Conservation (phyloP, 495 filamentous ascomycete genomes). For the Neurospora sp. region DNA sequence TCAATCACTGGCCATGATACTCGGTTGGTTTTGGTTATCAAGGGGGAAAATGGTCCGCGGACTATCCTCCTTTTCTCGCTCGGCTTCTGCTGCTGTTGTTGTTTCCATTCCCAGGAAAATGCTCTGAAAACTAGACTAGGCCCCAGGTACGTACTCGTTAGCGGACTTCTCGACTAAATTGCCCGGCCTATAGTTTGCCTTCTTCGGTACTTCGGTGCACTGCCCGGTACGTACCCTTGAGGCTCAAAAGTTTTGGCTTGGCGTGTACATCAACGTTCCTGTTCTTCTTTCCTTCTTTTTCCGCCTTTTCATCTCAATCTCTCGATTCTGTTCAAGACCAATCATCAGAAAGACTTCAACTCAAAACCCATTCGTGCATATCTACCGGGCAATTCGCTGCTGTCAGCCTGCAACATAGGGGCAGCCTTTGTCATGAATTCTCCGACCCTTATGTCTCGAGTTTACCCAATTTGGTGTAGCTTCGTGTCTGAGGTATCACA, state of each 20-base stretch:
- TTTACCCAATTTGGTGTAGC: not conserved
- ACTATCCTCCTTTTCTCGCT: not conserved
- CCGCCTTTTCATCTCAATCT: not conserved
- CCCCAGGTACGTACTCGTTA: not conserved
- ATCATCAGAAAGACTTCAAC: no score
- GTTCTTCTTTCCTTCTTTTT: no score
- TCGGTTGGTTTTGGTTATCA: not conserved
- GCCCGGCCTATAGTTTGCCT: not conserved
- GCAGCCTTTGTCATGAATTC: not conserved
- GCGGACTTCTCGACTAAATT: not conserved
- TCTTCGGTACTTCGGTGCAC: not conserved
- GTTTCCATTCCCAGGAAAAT: not conserved
- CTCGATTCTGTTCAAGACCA: no score
- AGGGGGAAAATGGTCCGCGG: not conserved
- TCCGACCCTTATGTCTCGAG: not conserved
- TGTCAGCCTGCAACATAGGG: no score
- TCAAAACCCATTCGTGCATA: no score
- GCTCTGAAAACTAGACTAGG: not conserved
- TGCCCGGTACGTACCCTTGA: not conserved
- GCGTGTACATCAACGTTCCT: no score
- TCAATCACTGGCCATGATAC: not conserved
- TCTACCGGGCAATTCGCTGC: no score
- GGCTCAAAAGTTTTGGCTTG: not conserved
- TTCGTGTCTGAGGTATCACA: not conserved
- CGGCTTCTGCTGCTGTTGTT: not conserved